Base-by-base conservation (phyloP, 106 monocot species). In the Dactylorhiza incarnata region DNA sequence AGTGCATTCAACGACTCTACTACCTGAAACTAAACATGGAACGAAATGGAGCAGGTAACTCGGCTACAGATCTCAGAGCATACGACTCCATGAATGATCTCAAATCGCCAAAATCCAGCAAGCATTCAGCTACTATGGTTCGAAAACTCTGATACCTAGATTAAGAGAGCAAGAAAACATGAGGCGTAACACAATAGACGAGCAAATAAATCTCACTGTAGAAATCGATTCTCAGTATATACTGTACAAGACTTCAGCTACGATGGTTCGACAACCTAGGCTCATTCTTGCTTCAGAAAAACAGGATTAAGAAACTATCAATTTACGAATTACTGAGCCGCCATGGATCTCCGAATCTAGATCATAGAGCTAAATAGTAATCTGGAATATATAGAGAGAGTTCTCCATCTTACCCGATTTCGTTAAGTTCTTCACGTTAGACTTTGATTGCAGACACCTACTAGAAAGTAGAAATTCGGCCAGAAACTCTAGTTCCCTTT, bases 1-100 rank as follows among this genome's bases (percentile, higher is more conserved):
- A 73, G 22, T 50, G 48, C 45, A 74, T 37, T 74, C 7, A 43
- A 74, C n/a, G n/a, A n/a, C 19, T 45, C 51, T 56, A 54, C 47
- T 66, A 90, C 90, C 90, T 90, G 90, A 90, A 90, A 66, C 67
- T 73, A 78, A 90, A 90, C 24, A 79, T 71, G 14, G 84, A 78
- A 51, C 78, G 87, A 76, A 90, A 90, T 5, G 78, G 84, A 43
- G 72, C 72, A 51, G 90, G 90, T 74, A 90, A 76, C 61, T 87
- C 90, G 1, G 56, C 48, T 19, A 87, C 90, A 24, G 84, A 87
- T 80, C 75, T 87, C 78, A 90, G 73, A 10, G 87, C 79, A 63
- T 85, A 87, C 6, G 81, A 77, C 61, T 90, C 90, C n/a, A 58
- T 58, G 73, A 78, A 59, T 8, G 49, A 78, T 76, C 76, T 74